Conservation (phyloP, 2,329 filamentous ascomycete genomes). For the Ophioceras dolichostomum region DNA sequence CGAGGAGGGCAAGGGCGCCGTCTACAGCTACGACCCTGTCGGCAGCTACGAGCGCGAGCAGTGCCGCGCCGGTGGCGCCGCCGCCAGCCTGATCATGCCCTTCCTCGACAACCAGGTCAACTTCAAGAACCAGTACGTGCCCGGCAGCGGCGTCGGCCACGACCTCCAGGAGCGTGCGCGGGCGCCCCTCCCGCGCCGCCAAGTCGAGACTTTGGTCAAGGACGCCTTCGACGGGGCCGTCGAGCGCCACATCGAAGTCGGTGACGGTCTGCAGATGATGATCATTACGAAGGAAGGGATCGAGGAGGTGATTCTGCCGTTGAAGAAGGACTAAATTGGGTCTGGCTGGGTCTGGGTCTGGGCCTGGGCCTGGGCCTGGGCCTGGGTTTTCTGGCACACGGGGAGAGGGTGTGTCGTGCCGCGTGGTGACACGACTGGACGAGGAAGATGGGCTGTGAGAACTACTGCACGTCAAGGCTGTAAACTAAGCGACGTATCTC, state of each 20-base stretch:
- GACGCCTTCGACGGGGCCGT: slow-evolving; percentile 98
- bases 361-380: no score
- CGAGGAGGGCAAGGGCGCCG: slow-evolving; percentile 83
- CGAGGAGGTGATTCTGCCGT: slow-evolving; percentile 66
- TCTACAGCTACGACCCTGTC: slow-evolving; percentile 97
- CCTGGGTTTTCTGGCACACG: no score
- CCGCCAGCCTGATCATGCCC: slow-evolving; percentile 92
- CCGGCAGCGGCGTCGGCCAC: slow-evolving; percentile 74
- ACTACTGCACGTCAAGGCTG: no score
- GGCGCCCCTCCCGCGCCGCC: slow-evolving; percentile 55
- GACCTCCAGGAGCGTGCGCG: slow-evolving; percentile 60
- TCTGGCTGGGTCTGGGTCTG: neutral
- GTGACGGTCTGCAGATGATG: slow-evolving; percentile 91
- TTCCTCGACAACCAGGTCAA: slow-evolving; percentile 99
- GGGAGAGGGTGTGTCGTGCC: no score
- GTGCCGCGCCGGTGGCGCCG: slow-evolving; percentile 85
- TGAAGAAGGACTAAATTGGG: slow-evolving; percentile 72
- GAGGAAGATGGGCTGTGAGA: no score
- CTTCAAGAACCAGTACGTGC: slow-evolving; percentile 96
- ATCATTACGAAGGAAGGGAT: slow-evolving; percentile 82
- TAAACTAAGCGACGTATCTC: no score
- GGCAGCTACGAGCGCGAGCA: slow-evolving; percentile 96
- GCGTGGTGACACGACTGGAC: no score
- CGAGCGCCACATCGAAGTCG: slow-evolving; percentile 97
- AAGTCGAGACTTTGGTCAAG: slow-evolving; percentile 80